Percentiles rank a stretch among this genome's conserved stretches.
phyloP scores from a whole-genome alignment of 495 filamentous ascomycete genomes.

The Melanomma pulvis-pyrius region DNA sequence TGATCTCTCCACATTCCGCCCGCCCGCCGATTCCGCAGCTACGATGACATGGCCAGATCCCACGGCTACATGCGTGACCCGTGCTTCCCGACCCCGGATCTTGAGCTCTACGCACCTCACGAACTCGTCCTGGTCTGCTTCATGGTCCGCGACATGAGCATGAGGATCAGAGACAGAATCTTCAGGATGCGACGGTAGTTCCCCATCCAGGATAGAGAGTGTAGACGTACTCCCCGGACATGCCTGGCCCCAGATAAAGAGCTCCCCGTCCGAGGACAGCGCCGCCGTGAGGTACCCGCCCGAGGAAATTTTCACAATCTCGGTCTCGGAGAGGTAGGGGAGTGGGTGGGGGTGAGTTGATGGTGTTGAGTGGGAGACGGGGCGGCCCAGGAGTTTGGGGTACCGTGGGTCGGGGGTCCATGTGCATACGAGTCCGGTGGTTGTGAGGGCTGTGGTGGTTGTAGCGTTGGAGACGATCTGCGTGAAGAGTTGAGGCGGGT shows the following conservation, averaged over 20 bases:
- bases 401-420: slow-evolving; percentile 17
- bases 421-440: slow-evolving; percentile 13
- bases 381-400: slow-evolving; percentile 17
- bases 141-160: background rate
- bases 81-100: background rate
- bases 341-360: background rate
- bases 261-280: slow-evolving; percentile 17
- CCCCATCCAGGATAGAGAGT: too few relatives aligned
- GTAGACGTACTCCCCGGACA: background rate
- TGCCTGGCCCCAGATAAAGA: slow-evolving; percentile 29
- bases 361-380: background rate
- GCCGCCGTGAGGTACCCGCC: slow-evolving; percentile 28
- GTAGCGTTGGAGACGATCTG: slow-evolving; percentile 13
- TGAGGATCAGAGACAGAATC: background rate
- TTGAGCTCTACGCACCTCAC: slow-evolving; percentile 13
- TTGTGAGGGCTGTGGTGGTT: slow-evolving; percentile 16
- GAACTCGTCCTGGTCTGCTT: slow-evolving; percentile 22
- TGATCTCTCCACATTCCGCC: background rate
- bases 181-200: background rate
- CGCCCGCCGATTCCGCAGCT: background rate
- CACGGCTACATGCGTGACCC: slow-evolving; percentile 21
- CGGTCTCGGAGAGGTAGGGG: slow-evolving; percentile 19
- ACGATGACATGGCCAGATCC: slow-evolving; percentile 26
- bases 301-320: slow-evolving; percentile 16
- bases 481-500: background rate